Evolutionary conservation across 1,284 basidiomycete species (phyloP), one percentile per base, ranked within the genome.

Genomic region (Hemileia vastatrix): DNA sequence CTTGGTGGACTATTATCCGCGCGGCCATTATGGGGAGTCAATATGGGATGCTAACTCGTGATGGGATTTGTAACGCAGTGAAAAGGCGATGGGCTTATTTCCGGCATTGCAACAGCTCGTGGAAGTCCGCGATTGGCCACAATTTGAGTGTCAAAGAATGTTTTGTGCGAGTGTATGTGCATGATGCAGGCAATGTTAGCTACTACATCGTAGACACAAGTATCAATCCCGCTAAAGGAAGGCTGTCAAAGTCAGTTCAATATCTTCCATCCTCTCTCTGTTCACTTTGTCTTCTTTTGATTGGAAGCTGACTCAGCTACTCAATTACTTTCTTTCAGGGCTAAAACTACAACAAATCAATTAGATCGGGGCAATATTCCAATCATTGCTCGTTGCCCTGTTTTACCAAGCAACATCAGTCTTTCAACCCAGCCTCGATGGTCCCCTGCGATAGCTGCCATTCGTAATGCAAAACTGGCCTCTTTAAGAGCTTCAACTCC

Each of bases 1-100:
- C 60, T 32, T 63, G 60, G 60, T 63, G 60, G 60, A 56, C 60
- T 15, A 63, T 63, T 31, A 63, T 63, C 45, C 44, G 60, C 8
- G 60, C 60, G 4, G 60, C 60, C 0, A 63, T 63, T 11, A 56
- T 63, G 54, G 60, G 60, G 13, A 63, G 60, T 31, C 53, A 40
- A n/a, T 63, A 63, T 24, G 60, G 60, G 3, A 63, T 63, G 31
- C 40, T 63, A 21, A 63, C 33, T 13, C 60, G 60, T 9, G 60
- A 63, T 2, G 53, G 56, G 36, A 63, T 63, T 36, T 63, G 33
- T 32, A 36, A 63, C 23, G 60, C 54, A 18, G 23, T 63, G 11
- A 33, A 32, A 15, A 54, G 50, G 19, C 60, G 60, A 21, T 63
- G 60, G 60, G 54, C 50, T 8, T 63, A 63, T 36, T 63, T 63